These are phyloP conservation scores for Tolypocladium paradoxum DNA, from an alignment of 2,329 filamentous ascomycete species.

Conservation along the genomic window DNA sequence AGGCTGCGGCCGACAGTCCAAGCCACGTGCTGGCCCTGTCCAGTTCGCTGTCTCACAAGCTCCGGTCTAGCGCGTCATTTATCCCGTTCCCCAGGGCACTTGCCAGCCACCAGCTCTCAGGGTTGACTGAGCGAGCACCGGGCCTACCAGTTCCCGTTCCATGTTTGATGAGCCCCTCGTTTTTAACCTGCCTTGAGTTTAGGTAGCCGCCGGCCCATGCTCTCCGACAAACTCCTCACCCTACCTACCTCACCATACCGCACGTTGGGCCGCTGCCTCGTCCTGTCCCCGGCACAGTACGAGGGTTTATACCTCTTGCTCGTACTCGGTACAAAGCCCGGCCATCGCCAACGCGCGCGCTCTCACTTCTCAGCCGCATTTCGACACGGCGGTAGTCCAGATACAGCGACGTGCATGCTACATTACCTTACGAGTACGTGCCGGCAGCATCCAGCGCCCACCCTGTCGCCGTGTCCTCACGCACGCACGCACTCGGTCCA, in stretches of 20 bases:
- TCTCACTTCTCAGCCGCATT: conserved; percentile 6
- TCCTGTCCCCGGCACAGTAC: background rate
- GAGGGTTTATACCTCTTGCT: background rate
- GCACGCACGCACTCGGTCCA: background rate
- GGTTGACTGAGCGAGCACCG: background rate
- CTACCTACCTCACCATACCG: background rate
- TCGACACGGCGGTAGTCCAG: background rate
- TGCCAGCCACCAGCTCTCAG: background rate
- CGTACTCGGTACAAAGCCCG: background rate
- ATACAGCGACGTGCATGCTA: background rate
- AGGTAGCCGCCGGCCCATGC: background rate
- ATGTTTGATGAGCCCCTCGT: background rate
- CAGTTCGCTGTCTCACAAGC: background rate
- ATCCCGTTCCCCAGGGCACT: background rate
- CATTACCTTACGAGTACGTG: background rate
- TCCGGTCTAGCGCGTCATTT: background rate
- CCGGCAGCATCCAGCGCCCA: conserved; percentile 7
- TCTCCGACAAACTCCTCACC: background rate
- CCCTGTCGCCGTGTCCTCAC: background rate
- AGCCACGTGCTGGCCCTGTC: background rate
- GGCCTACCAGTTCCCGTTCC: background rate
- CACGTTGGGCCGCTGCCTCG: background rate
- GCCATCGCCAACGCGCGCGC: background rate
- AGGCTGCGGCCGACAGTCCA: background rate
- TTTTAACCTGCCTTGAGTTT: background rate